Evolutionary conservation across 495 filamentous ascomycete species (phyloP).

Genomic region (Aspergillus incahuasiensis): DNA sequence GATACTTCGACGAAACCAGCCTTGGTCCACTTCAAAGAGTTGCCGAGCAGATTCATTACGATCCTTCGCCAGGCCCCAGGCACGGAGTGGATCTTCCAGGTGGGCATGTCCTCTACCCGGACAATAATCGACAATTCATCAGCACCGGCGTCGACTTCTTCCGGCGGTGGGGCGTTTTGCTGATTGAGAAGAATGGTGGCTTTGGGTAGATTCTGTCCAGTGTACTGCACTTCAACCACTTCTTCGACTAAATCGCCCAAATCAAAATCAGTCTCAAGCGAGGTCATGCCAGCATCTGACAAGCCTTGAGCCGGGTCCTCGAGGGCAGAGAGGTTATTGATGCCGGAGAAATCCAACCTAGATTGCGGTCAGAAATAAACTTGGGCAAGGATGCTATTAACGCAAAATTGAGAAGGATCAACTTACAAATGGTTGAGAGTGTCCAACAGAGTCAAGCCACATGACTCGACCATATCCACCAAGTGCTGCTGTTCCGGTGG

Average conservation of each 20-base stretch:
- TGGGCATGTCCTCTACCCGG: constrained; percentile 46
- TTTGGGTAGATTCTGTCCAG: constrained; percentile 31
- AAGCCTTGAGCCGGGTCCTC: constrained; percentile 8
- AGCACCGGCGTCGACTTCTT: not conserved
- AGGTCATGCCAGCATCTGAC: constrained; percentile 7
- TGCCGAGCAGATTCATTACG: constrained; percentile 69
- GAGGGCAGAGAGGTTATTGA: constrained; percentile 36
- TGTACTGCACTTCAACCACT: constrained; percentile 54
- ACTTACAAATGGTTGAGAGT: constrained; percentile 58
- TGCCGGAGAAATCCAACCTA: constrained; percentile 52
- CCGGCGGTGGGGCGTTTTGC: not conserved
- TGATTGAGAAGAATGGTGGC: not conserved
- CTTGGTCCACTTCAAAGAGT: constrained; percentile 64
- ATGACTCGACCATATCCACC: constrained; percentile 60
- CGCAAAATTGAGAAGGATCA: not conserved
- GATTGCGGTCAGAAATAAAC: not conserved
- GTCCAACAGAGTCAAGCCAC: constrained; percentile 62
- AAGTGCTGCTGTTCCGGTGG: constrained; percentile 46
- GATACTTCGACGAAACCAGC: constrained; percentile 56
- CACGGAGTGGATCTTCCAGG: constrained; percentile 53
- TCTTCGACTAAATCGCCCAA: constrained; percentile 53
- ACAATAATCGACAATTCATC: constrained; percentile 41
- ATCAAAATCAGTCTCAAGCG: constrained; percentile 32
- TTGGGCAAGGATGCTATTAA: not conserved
- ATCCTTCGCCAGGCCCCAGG: constrained; percentile 61